These are phyloP conservation scores for Trichophyton schoenleinii DNA, from an alignment of 2,329 filamentous ascomycete genomes.

Conservation along the genomic window DNA sequence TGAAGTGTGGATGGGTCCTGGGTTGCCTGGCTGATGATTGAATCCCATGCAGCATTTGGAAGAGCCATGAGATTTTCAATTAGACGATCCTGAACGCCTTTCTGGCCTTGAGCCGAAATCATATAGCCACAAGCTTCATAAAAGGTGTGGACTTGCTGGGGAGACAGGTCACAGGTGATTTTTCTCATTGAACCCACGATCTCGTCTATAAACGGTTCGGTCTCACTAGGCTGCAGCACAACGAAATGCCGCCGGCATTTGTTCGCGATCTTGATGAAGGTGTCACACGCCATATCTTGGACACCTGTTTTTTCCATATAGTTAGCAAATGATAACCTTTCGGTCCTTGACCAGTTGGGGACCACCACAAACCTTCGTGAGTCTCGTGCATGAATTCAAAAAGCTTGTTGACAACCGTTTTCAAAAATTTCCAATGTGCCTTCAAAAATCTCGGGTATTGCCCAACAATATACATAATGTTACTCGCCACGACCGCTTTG, in stretches of 20 bases:
- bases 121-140: constrained; percentile 99
- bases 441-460: constrained; percentile 97
- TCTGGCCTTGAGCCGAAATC: constrained; percentile 95
- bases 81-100: constrained; percentile 80
- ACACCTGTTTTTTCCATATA: constrained; percentile 49
- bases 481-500: constrained; percentile 96
- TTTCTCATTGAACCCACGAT: constrained; percentile 92
- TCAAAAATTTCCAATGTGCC: constrained; percentile 98
- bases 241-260: constrained; percentile 98
- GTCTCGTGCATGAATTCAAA: constrained; percentile 99
- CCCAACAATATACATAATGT: constrained; percentile 99
- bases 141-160: constrained; percentile 96
- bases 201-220: constrained; percentile 94
- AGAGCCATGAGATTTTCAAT: constrained; percentile 86
- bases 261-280: constrained; percentile 98
- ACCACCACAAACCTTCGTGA: constrained; percentile 57
- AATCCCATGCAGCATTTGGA: constrained; percentile 89
- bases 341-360: not conserved
- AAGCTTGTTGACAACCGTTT: constrained; percentile 98
- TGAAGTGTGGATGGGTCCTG: constrained; percentile 76
- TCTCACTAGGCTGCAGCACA: constrained; percentile 84
- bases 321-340: not conserved
- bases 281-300: constrained; percentile 99
- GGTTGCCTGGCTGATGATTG: constrained; percentile 80
- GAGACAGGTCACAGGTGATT: constrained; percentile 87